phyloP scores from a whole-genome alignment of 2,329 filamentous ascomycete species.

The Cladosporium sp. region DNA sequence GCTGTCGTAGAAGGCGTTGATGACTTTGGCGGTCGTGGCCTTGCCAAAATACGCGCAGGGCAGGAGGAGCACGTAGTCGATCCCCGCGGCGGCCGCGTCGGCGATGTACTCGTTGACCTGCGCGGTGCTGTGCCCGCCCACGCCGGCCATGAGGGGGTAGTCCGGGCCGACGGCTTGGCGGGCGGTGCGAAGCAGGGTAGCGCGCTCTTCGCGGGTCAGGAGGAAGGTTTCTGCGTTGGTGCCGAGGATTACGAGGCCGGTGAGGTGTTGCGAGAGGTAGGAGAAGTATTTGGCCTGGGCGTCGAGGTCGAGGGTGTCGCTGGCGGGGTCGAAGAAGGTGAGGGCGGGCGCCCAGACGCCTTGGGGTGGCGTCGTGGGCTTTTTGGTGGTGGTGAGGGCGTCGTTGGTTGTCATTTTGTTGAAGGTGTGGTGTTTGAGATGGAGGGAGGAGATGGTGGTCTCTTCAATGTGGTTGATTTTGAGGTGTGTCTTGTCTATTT shows the following conservation, averaged over 20 bases:
- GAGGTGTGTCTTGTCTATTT: too few relatives aligned
- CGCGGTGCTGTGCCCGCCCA: conserved; percentile 40
- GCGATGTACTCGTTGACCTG: conserved; percentile 41
- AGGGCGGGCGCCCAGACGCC: conserved; percentile 39
- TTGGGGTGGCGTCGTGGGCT: conserved; percentile 48
- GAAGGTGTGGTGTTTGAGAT: too few relatives aligned
- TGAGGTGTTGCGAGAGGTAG: conserved; percentile 41
- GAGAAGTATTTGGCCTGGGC: conserved; percentile 42
- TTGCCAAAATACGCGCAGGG: conserved; percentile 45
- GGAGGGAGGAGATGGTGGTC: too few relatives aligned
- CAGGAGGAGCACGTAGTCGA: conserved; percentile 41
- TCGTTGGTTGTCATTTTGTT: conserved; percentile 9
- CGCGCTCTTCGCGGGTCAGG: conserved; percentile 42
- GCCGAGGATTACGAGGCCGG: conserved; percentile 44
- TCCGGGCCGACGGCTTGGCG: conserved; percentile 39
- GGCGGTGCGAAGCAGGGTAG: conserved; percentile 35
- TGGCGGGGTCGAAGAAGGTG: conserved; percentile 42
- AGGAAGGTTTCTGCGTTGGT: conserved; percentile 46
- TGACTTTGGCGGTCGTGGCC: conserved; percentile 38
- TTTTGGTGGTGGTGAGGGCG: conserved; percentile 1
- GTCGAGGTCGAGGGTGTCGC: conserved; percentile 38
- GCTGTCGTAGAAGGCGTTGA: conserved; percentile 40
- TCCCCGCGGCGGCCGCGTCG: conserved; percentile 39
- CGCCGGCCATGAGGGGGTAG: conserved; percentile 43
- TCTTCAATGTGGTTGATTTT: too few relatives aligned